These are phyloP conservation scores for Trichocomaceae sp. DNA, from an alignment of 2,329 filamentous ascomycete species.

Conservation along the genomic window DNA sequence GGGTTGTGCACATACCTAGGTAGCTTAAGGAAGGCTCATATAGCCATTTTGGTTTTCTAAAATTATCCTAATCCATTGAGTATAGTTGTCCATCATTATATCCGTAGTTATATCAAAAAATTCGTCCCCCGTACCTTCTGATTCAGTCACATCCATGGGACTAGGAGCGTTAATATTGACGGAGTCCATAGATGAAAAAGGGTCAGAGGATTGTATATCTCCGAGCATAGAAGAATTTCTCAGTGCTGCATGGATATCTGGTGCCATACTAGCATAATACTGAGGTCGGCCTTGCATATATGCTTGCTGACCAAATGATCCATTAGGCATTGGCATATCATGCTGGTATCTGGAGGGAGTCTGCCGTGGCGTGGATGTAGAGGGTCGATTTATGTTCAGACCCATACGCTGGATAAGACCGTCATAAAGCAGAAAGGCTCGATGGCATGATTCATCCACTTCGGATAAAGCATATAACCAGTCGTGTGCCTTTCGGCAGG, in stretches of 20 bases:
- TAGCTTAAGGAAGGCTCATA: not conserved
- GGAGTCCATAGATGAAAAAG: not conserved
- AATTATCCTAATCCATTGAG: not conserved
- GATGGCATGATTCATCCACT: slow-evolving; percentile 25
- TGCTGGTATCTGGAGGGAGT: not conserved
- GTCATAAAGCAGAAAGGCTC: slow-evolving; percentile 32
- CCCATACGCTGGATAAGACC: slow-evolving; percentile 26
- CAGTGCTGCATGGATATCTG: not conserved
- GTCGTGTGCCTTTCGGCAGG: slow-evolving; percentile 30
- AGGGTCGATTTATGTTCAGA: not conserved
- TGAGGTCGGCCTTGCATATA: not conserved
- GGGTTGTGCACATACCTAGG: not conserved
- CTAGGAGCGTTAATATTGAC: not conserved
- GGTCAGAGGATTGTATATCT: not conserved
- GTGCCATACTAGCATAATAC: not conserved
- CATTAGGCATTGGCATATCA: not conserved
- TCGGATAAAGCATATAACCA: slow-evolving; percentile 33
- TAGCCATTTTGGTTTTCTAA: not conserved
- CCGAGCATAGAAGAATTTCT: not conserved
- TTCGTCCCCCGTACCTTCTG: not conserved
- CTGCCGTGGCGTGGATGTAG: not conserved
- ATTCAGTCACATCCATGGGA: not conserved
- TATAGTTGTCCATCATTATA: not conserved
- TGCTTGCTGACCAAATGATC: not conserved
- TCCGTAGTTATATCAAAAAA: not conserved